Evolutionary conservation across 495 filamentous ascomycete species (phyloP).

Genomic region (Podospora comata): DNA sequence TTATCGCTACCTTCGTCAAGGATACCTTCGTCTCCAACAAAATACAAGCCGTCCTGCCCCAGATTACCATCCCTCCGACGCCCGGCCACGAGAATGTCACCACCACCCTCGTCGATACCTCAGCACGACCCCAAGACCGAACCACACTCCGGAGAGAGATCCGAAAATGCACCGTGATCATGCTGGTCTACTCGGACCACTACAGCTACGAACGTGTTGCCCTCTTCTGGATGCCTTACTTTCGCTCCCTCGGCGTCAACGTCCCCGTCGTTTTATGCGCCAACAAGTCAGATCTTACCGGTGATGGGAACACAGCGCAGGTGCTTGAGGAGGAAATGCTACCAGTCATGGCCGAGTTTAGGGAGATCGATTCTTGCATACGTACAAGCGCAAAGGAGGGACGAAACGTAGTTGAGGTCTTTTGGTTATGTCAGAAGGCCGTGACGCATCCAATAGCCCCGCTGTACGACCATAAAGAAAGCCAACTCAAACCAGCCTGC

Average conservation of each 20-base stretch:
- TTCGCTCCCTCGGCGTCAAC: constrained; percentile 94
- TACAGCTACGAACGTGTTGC: constrained; percentile 98
- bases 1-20: constrained; percentile 82
- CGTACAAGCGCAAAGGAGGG: constrained; percentile 91
- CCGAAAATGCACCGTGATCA: constrained; percentile 91
- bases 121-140: constrained; percentile 88
- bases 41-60: constrained; percentile 89
- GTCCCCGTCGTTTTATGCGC: constrained; percentile 97
- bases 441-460: constrained; percentile 97
- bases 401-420: constrained; percentile 93
- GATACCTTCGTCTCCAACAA: constrained; percentile 90
- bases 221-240: constrained; percentile 96
- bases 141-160: constrained; percentile 87
- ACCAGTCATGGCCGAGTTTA: constrained; percentile 96
- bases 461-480: constrained; percentile 92
- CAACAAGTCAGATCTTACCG: constrained; percentile 86
- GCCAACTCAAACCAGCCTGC: constrained; percentile 80
- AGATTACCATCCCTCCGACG: constrained; percentile 86
- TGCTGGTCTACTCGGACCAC: constrained; percentile 96
- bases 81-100: constrained; percentile 91
- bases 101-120: constrained; percentile 95
- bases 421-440: constrained; percentile 97
- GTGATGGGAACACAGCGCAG: constrained; percentile 61
- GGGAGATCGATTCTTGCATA: constrained; percentile 97
- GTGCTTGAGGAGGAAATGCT: constrained; percentile 96